Base-by-base conservation (phyloP, 352 stramenopile genomes). In the Thalassiosira pacifica region DNA sequence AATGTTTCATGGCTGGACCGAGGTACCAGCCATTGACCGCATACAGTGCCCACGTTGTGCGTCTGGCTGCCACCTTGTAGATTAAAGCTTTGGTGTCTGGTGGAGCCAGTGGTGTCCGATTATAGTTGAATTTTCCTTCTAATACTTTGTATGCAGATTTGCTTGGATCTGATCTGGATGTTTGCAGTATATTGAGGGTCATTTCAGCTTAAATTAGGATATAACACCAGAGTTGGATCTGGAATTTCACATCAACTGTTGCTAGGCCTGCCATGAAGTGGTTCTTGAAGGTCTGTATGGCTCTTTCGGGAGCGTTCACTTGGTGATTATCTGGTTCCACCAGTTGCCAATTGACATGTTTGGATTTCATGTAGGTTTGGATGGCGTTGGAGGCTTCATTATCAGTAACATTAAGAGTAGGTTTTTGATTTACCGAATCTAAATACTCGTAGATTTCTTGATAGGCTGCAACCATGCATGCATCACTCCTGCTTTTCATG, bases 251-350 rank as follows among this genome's bases (percentile, higher is more conserved):
- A 16, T 87, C 55, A 55, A 64, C 24, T 22, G 66, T 78, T 1
- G 26, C 67, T 0, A 88, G 57, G 19, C 61, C 64, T 32, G 83
- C 40, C 10, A 87, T 85, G 73, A 88, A 90, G 52, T 92, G 83
- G 27, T 90, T 80, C 59, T 88, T 88, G 52, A 83, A 92, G 1
- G 83, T 90, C 32, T 70, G 69, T 18, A 90, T 89, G 27, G 83
- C 67, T 37, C 67, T 11, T 67, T 92, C 70, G 16, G 83, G 67
- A 19, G 79, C 73, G 55, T 89, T 89, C 26, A 76, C 67, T 9
- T 27, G 68, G 19, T 81, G 79, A 18, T 72, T 77, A 67, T 77
- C 2, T 37, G 64, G 70, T 76, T 52, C 27, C 10, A 80, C 78
- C n/a, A 80, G 27, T 53, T 79, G 83, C 32, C 74, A 86, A 57